Base-by-base conservation (phyloP, 2,329 filamentous ascomycete genomes). In the Knoxdaviesia capensis region DNA sequence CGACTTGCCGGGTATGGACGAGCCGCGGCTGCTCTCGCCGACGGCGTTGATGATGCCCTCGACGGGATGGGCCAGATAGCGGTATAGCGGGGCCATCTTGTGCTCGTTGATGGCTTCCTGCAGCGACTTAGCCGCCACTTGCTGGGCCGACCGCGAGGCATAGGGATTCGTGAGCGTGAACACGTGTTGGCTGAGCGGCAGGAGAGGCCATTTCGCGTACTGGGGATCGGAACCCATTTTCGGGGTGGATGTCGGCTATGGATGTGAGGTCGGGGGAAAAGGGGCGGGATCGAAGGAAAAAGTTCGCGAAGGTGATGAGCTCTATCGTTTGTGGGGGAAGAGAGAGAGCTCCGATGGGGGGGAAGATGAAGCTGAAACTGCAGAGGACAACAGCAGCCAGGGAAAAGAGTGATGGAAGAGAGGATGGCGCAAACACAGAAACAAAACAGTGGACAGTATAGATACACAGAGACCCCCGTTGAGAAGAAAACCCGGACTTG, bases 11-110 rank as follows among this genome's bases (percentile, higher is more conserved):
- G 61, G 59, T 20, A 20, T 20, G 54, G 59, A 59, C 56, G 59
- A 57, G 46, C 61, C 62, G 45, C 56, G 54, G 6, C 41, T 31
- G 31, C 41, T 38, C 31, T 41, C 41, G 50, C 63, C 69, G 36
- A 76, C 63, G 42, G 67, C 65, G 58, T 93, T 93, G 56, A 94
- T 64, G 48, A 90, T 77, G 46, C 86, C 86, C 47, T 90, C 81
- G 47, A 74, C 68, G 6, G 83, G 83, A 54, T 90, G 82, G 48
- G 83, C 80, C 41, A 92, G 71, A 59, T 87, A 82, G 55, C 79
- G 76, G 65, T 90, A 92, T 47, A 92, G 73, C 31, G 83, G 82
- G 11, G 83, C 83, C 80, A 90, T 90, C 65, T 86, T 83, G 59
- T 88, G 71, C 61, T 85, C 74, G 53, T 66, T 64, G 59, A 92